Percentiles rank a stretch among this genome's conserved stretches.
phyloP scores from a whole-genome alignment of 208 protist species.

The Naegleria fowleri region DNA sequence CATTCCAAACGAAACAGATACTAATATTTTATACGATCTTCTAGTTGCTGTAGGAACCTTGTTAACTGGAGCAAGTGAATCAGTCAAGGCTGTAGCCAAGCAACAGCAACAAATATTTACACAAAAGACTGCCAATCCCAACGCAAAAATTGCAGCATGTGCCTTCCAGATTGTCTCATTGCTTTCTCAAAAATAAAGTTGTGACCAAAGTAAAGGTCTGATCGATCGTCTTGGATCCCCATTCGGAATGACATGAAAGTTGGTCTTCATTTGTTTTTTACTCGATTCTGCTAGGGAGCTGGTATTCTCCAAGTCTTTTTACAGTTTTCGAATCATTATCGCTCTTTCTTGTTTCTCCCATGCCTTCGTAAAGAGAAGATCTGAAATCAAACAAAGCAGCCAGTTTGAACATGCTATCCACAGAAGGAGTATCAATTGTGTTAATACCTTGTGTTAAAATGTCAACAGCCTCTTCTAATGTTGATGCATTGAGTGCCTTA shows the following conservation, averaged over 20 bases:
- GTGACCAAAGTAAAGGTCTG: no score
- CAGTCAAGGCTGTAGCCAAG: neutral
- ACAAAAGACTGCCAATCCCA: neutral
- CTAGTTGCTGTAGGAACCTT: neutral
- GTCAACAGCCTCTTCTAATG: neutral
- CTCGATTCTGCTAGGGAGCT: neutral
- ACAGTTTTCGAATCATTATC: neutral
- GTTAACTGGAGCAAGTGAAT: neutral
- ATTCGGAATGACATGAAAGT: no score
- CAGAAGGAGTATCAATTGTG: neutral
- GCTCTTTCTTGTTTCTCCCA: neutral
- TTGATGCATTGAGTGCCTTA: neutral
- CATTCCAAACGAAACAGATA: neutral
- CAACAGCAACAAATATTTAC: neutral
- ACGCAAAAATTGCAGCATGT: neutral
- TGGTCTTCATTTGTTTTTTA: no score
- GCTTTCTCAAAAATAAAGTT: neutral
- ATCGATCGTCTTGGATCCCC: no score
- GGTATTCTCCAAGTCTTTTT: neutral
- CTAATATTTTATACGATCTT: neutral
- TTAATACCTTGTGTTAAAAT: neutral
- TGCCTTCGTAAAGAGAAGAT: neutral
- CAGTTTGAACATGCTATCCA: neutral
- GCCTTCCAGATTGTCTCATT: neutral
- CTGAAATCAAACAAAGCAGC: neutral